These are phyloP conservation scores for Saitozyma podzolica DNA, from an alignment of 768 basidiomycete species.

Conservation along the genomic window DNA sequence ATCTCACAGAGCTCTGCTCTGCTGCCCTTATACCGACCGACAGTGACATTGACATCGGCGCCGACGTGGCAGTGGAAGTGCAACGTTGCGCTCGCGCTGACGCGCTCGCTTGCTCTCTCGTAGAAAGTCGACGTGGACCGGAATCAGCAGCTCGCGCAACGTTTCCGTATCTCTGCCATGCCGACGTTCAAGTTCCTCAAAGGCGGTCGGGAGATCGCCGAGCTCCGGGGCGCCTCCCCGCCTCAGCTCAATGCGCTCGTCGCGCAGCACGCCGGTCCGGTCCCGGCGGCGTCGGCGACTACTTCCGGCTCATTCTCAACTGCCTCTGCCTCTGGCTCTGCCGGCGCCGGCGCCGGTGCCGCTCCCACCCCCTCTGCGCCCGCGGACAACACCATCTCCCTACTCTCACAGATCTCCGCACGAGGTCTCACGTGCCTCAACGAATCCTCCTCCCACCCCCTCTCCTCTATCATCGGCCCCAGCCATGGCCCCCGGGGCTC, in stretches of 20 bases:
- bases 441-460: slow-evolving; percentile 45
- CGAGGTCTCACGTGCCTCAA: slow-evolving; percentile 51
- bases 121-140: slow-evolving; percentile 52
- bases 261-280: slow-evolving; percentile 47
- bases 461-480: slow-evolving; percentile 48
- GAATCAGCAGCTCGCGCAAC: slow-evolving; percentile 37
- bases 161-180: slow-evolving; percentile 49
- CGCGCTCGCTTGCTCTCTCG: not conserved
- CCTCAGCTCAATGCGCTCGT: slow-evolving; percentile 47
- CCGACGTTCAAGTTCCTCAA: slow-evolving; percentile 53
- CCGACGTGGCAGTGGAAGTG: too few species aligned
- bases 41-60: too few species aligned
- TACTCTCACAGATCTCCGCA: slow-evolving; percentile 44
- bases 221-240: slow-evolving; percentile 51
- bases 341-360: not conserved
- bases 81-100: not conserved
- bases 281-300: slow-evolving; percentile 22
- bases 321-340: slow-evolving; percentile 3
- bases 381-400: slow-evolving; percentile 28
- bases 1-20: too few species aligned
- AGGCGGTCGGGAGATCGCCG: slow-evolving; percentile 48
- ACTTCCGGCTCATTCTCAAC: slow-evolving; percentile 8
- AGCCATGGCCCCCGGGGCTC: slow-evolving; percentile 41
- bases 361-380: slow-evolving; percentile 16
- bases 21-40: too few species aligned